phyloP scores from a whole-genome alignment of 345 rosid genomes.

The Bretschneidera sinensis region DNA sequence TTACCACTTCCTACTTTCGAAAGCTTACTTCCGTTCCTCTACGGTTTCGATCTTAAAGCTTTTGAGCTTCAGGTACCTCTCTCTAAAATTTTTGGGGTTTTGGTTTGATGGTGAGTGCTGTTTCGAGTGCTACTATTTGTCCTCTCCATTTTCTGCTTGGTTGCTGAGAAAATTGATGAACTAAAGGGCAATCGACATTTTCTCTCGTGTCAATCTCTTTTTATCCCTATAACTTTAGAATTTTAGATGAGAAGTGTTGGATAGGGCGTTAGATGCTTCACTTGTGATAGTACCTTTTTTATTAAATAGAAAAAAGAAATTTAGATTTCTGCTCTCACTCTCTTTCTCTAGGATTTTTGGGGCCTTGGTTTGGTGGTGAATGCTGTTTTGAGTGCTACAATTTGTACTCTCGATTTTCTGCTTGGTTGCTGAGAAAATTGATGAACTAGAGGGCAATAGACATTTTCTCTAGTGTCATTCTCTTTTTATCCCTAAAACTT shows the following conservation, averaged over 20 bases:
- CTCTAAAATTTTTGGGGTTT: constrained; percentile 11
- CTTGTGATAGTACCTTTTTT: no score
- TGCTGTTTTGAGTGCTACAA: not conserved
- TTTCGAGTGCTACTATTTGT: not conserved
- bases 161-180: not conserved
- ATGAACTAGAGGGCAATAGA: not conserved
- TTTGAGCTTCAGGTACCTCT: constrained; percentile 3
- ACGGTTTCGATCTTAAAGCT: not conserved
- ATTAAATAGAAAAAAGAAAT: no score
- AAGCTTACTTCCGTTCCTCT: not conserved
- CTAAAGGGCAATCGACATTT: not conserved
- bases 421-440: not conserved
- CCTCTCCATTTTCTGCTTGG: not conserved
- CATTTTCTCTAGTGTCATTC: no score
- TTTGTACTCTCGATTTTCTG: not conserved
- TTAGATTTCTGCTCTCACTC: constrained; percentile 9
- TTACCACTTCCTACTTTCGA: not conserved
- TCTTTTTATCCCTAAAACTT: no score
- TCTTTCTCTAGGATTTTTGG: constrained; percentile 16
- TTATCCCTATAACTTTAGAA: no score
- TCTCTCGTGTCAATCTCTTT: no score
- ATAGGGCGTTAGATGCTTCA: no score
- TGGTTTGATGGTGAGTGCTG: not conserved
- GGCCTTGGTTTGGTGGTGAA: not conserved
- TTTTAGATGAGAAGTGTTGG: no score